Evolutionary conservation across 495 filamentous ascomycete genomes (phyloP).

Genomic region (Apiosordaria backusii): DNA sequence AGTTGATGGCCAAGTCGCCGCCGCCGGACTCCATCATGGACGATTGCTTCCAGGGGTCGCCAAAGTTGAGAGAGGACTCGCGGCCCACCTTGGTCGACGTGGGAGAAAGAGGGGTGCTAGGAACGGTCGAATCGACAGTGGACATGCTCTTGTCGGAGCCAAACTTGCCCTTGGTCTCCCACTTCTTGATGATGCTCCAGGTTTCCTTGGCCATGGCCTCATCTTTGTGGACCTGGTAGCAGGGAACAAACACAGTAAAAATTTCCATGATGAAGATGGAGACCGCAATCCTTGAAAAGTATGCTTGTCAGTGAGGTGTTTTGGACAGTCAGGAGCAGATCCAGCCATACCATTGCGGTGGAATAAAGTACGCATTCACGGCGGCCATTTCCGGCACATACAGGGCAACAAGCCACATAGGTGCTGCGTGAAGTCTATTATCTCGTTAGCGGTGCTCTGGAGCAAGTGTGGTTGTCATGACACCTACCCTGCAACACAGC

Average conservation of each 20-base stretch:
- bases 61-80: constrained; percentile 10
- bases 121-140: constrained; percentile 8
- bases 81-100: constrained; percentile 26
- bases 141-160: constrained; percentile 15
- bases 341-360: constrained; percentile 49
- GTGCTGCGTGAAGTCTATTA: constrained; percentile 57
- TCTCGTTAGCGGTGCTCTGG: background rate
- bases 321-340: background rate
- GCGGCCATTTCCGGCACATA: constrained; percentile 56
- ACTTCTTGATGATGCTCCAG: constrained; percentile 27
- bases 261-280: constrained; percentile 48
- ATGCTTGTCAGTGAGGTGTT: constrained; percentile 3
- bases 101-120: constrained; percentile 17
- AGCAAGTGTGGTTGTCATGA: background rate
- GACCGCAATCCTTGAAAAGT: constrained; percentile 26
- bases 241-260: constrained; percentile 47
- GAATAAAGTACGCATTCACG: constrained; percentile 51
- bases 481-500: constrained; percentile 52
- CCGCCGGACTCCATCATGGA: constrained; percentile 17
- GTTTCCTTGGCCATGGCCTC: constrained; percentile 31
- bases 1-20: constrained; percentile 30
- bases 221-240: constrained; percentile 32
- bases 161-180: constrained; percentile 33
- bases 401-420: constrained; percentile 60
- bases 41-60: constrained; percentile 30